A percentile compares a stretch with the other conserved stretches of the same genome.
Evolutionary conservation across 2,329 filamentous ascomycete species (phyloP).

Genomic region (Nigrograna mackinnonii): DNA sequence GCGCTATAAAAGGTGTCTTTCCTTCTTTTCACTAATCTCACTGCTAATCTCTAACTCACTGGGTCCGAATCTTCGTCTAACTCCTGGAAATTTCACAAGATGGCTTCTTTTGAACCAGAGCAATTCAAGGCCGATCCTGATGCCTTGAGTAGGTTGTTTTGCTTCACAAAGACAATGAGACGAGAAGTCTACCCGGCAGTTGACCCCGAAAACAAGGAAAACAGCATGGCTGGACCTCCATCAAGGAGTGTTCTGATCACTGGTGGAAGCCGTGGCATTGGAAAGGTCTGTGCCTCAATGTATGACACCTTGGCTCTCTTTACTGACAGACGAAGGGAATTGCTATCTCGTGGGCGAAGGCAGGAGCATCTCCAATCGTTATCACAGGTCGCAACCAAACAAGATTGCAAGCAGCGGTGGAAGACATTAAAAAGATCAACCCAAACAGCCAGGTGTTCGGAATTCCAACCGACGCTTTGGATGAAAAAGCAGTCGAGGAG

Average conservation of each 20-base stretch:
- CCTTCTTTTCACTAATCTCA: too few species aligned
- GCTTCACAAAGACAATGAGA: slow-evolving; percentile 22
- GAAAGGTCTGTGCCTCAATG: slow-evolving; percentile 9
- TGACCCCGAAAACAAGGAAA: slow-evolving; percentile 19
- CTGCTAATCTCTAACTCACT: too few species aligned
- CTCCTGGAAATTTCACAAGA: too few species aligned
- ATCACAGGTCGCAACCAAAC: slow-evolving; percentile 14
- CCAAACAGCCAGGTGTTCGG: slow-evolving; percentile 12
- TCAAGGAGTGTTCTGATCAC: too few species aligned
- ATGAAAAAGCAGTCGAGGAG: too few species aligned
- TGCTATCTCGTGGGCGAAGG: slow-evolving; percentile 16
- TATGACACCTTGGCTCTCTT: neutral
- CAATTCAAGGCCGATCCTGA: too few species aligned
- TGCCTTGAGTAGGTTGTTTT: too few species aligned
- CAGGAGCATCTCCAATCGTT: slow-evolving; percentile 16
- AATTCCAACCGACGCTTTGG: slow-evolving; percentile 8
- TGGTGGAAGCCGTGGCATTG: slow-evolving; percentile 32
- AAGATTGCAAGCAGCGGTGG: slow-evolving; percentile 10
- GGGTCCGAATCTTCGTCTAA: too few species aligned
- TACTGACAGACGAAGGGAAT: slow-evolving; percentile 10
- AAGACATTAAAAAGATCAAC: slow-evolving; percentile 5
- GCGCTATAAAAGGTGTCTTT: too few species aligned
- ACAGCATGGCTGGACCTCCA: too few species aligned
- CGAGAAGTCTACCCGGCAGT: slow-evolving; percentile 22
- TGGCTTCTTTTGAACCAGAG: too few species aligned